Evolutionary conservation across 345 rosid species (phyloP), one percentile per base, ranked within the genome.

Genomic region (Citrus reticulata): DNA sequence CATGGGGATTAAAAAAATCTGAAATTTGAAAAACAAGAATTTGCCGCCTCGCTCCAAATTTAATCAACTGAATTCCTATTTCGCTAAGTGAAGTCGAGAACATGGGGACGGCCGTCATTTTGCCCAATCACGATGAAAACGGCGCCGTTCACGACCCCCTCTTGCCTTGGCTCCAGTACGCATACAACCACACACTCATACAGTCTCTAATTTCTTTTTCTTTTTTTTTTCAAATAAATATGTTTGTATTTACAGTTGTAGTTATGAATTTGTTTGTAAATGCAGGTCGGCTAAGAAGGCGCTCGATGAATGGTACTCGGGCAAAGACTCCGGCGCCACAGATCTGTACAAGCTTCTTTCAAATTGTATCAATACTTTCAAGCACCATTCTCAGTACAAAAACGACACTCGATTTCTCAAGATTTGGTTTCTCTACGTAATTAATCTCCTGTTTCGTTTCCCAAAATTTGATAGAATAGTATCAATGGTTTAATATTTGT

Each of bases 391-490:
- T 35, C 90, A 79, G 72, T 91, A 90, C 87, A 88, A 82, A 73
- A 85, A 93, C 67, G 98, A 96, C 83, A 77, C 89, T 85, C 87
- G 97, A 85, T 94, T 96, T 84, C 98, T 96, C 84, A 94, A 94
- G 89, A 91, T 94, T 84, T 93, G 98, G 92, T 83, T 96, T 72
- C 90, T 96, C 78, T 88, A 90, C 57, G 98, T 96, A 96, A 87
- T 77, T n/a, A 55, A 19, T 22, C 32, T 25, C 55, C 49, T 58
- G 58, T 29, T 5, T 11, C 40, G 58, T 24, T 27, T 13, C 68
- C 59, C 29, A 42, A 37, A n/a, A 16, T 10, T 34, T 57, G 24
- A 20, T 54, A n/a, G 32, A 70, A 17, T 14, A 35, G 17, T 46
- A 11, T 13, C 51, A 11, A 46, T 46, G 51, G 51, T 13, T 13